These are phyloP conservation scores for Naegleria fowleri DNA, from an alignment of 208 protist species.

Conservation along the genomic window DNA sequence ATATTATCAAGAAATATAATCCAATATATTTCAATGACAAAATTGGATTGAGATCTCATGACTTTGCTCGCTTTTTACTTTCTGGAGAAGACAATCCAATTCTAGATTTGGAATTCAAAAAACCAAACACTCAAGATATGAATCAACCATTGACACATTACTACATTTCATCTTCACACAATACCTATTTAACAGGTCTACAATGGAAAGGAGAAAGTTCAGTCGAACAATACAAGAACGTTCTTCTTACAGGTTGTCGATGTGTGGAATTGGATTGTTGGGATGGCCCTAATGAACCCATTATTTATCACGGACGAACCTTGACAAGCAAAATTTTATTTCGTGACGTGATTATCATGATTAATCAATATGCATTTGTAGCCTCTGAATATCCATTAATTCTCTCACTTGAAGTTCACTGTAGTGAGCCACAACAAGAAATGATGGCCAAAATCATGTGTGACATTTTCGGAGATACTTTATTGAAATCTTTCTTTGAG, in stretches of 20 bases:
- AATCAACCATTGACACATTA: constrained; percentile 65
- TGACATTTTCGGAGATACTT: constrained; percentile 43
- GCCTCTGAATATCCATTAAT: constrained; percentile 59
- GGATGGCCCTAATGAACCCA: constrained; percentile 63
- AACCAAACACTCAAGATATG: constrained; percentile 55
- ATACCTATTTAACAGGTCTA: constrained; percentile 87
- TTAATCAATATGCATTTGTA: constrained; percentile 56
- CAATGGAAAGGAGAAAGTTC: constrained; percentile 60
- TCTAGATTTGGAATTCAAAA: constrained; percentile 32
- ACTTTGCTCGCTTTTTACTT: constrained; percentile 24
- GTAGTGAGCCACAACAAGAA: constrained; percentile 52
- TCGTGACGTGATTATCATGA: constrained; percentile 48
- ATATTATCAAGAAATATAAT: background rate
- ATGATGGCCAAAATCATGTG: constrained; percentile 52
- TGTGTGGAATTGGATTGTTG: constrained; percentile 69
- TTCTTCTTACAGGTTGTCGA: constrained; percentile 43
- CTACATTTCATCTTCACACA: constrained; percentile 86
- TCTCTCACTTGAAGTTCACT: constrained; percentile 67
- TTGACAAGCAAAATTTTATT: constrained; percentile 60
- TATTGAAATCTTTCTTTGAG: background rate
- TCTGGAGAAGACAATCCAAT: background rate
- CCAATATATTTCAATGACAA: background rate
- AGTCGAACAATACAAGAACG: constrained; percentile 42
- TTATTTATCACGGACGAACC: constrained; percentile 70
- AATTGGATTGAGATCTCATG: background rate